A percentile compares a stretch with the other conserved stretches of the same genome.
Conservation (phyloP, 2,329 filamentous ascomycete species). For the Pyrenochaeta sp. region DNA sequence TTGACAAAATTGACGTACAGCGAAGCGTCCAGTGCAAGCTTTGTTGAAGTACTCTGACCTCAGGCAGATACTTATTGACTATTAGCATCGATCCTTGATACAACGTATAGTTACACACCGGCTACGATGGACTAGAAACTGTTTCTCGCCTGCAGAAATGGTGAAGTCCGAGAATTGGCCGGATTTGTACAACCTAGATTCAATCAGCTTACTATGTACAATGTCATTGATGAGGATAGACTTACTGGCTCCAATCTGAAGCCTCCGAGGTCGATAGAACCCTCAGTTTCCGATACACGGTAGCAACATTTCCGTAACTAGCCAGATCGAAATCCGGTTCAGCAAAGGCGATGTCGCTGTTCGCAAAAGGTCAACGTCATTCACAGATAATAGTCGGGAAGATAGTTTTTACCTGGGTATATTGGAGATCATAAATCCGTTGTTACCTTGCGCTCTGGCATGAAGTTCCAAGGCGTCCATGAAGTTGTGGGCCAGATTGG, state of each 20-base stretch:
- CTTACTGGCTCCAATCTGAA: constrained; percentile 20
- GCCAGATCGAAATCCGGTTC: too few species aligned
- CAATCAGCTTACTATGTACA: constrained; percentile 1
- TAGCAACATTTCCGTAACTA: too few species aligned
- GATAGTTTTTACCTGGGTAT: too few species aligned
- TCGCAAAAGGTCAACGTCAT: too few species aligned
- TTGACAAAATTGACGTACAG: too few species aligned
- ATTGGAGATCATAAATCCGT: too few species aligned
- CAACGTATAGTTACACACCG: constrained; percentile 11
- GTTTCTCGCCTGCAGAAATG: constrained; percentile 16
- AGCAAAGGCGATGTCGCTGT: too few species aligned
- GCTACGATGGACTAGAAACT: constrained; percentile 28
- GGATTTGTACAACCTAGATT: constrained; percentile 20
- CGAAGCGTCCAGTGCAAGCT: constrained; percentile 23
- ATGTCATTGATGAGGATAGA: not conserved
- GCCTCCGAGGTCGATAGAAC: not conserved
- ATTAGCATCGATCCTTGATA: not conserved
- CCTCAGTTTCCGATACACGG: too few species aligned
- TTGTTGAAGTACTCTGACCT: constrained; percentile 27
- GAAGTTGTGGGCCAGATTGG: too few species aligned
- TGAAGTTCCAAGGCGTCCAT: too few species aligned
- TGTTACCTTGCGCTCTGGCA: too few species aligned
- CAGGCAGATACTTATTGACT: constrained; percentile 16
- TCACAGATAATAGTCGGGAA: too few species aligned
- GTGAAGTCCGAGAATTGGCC: constrained; percentile 31